phyloP scores from a whole-genome alignment of 441 rosid species.

The Theobroma grandiflorum region DNA sequence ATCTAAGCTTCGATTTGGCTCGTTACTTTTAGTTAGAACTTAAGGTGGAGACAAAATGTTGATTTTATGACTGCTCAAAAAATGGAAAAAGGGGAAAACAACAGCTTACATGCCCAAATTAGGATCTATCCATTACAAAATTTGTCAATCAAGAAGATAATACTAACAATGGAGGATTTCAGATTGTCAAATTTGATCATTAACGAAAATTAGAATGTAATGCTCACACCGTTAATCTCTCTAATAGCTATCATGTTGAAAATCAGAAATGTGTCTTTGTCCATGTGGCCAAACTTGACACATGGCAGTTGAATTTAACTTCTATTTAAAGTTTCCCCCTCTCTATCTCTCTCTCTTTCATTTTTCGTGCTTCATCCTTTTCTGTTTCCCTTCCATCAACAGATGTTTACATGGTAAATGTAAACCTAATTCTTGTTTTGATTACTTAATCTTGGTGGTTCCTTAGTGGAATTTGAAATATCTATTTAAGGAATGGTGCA shows the following conservation, averaged over 20 bases:
- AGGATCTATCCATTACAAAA: neutral
- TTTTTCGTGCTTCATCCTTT: no score
- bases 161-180: neutral
- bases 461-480: no score
- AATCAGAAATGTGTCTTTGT: neutral
- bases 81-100: neutral
- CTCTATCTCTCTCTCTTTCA: neutral
- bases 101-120: neutral
- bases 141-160: slow-evolving; percentile 14
- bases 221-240: neutral
- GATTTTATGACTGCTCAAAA: neutral
- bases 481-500: no score
- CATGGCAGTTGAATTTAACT: neutral
- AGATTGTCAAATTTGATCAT: neutral
- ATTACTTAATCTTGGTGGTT: no score
- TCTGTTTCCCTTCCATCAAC: no score
- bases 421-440: no score
- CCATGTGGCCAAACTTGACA: neutral
- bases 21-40: neutral
- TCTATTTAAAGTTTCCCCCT: neutral
- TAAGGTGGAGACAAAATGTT: neutral
- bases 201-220: neutral
- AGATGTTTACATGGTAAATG: neutral
- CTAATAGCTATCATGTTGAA: neutral
- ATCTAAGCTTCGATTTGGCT: neutral